Conservation (phyloP, 805 yeast genomes). For the Yamadazyma ubonensis region DNA sequence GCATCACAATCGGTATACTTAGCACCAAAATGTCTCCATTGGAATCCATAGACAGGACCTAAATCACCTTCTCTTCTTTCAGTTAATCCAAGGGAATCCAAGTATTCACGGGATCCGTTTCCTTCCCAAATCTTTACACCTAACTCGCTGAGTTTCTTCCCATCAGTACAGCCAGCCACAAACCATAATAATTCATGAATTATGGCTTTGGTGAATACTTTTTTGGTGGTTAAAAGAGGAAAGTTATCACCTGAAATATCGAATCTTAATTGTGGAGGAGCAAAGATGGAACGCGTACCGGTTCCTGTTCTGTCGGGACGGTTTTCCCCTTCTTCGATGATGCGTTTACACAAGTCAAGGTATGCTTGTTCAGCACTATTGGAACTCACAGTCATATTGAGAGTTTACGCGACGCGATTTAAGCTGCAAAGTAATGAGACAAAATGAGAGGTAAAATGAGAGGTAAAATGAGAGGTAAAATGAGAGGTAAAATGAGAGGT, state of each 20-base stretch:
- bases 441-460: no score
- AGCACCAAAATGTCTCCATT: slow-evolving; percentile 99
- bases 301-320: slow-evolving; percentile 98
- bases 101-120: slow-evolving; percentile 88
- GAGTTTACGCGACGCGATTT: background rate
- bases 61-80: slow-evolving; percentile 88
- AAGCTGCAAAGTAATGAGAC: no score
- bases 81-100: slow-evolving; percentile 78
- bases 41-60: slow-evolving; percentile 99
- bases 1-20: slow-evolving; percentile 82
- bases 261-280: slow-evolving; percentile 94
- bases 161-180: slow-evolving; percentile 85
- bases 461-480: no score
- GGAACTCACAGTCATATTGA: slow-evolving; percentile 1
- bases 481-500: no score
- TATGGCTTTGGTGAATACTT: slow-evolving; percentile 85
- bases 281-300: slow-evolving; percentile 87
- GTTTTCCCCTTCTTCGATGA: slow-evolving; percentile 80
- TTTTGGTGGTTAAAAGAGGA: slow-evolving; percentile 91
- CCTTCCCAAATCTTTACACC: slow-evolving; percentile 99
- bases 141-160: slow-evolving; percentile 68
- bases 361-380: slow-evolving; percentile 73
- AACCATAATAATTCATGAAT: slow-evolving; percentile 93
- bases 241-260: slow-evolving; percentile 66
- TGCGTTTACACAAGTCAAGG: slow-evolving; percentile 73